A percentile compares a stretch with the other conserved stretches of the same genome.
Evolutionary conservation across 495 filamentous ascomycete genomes (phyloP).

Genomic region (Chaetomidium leptoderma): DNA sequence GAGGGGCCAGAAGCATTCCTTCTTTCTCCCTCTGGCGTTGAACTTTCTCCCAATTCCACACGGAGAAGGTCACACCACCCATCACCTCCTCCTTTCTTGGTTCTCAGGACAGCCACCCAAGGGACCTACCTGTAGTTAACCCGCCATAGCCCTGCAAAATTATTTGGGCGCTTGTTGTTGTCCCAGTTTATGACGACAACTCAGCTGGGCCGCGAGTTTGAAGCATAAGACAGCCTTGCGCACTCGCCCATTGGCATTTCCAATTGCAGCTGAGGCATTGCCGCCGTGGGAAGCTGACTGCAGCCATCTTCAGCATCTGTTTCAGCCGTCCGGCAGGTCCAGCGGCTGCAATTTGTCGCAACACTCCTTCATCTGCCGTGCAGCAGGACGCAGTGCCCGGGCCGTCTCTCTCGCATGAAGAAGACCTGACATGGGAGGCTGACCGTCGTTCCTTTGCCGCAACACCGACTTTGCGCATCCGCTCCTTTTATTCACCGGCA

Average conservation of each 20-base stretch:
- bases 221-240: neutral
- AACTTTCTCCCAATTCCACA: neutral
- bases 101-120: no score
- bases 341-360: slow-evolving; percentile 3
- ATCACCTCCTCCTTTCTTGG: neutral
- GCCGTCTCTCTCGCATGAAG: slow-evolving; percentile 22
- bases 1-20: neutral
- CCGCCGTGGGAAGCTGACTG: slow-evolving; percentile 21
- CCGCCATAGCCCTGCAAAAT: no score
- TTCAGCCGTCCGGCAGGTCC: slow-evolving; percentile 13
- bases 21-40: neutral
- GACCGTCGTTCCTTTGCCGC: slow-evolving; percentile 16
- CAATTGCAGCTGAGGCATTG: slow-evolving; percentile 10
- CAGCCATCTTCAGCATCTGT: slow-evolving; percentile 8
- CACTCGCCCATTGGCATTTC: slow-evolving; percentile 9
- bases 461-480: slow-evolving; percentile 5
- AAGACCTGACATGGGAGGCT: slow-evolving; percentile 16
- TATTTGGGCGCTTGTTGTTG: no score
- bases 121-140: no score
- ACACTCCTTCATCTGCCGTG: neutral
- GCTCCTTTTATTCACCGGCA: slow-evolving; percentile 11
- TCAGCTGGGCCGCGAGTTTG: neutral
- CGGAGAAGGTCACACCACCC: neutral
- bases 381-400: slow-evolving; percentile 1
- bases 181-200: slow-evolving; percentile 1